Conservation (phyloP, 139 green algal genomes). For the Coelastrella sp. region DNA sequence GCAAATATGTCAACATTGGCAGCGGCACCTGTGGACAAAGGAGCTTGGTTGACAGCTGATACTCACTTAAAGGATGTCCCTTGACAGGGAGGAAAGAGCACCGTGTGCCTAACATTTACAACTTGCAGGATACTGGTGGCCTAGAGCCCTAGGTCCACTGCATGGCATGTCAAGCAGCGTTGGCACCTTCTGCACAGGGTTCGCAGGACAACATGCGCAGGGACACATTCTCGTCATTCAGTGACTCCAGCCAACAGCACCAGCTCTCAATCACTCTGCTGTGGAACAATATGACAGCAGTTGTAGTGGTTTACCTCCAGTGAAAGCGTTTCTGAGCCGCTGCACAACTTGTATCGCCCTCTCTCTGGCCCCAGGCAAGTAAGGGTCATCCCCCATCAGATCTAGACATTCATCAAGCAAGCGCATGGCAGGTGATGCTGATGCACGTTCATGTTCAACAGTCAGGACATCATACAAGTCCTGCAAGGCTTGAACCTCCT, state of each 20-base stretch:
- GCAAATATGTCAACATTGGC: conserved; percentile 37
- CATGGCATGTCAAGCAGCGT: too few species aligned
- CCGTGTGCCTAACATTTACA: neutral
- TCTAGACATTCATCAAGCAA: conserved; percentile 25
- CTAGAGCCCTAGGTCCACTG: neutral
- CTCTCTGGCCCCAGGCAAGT: neutral
- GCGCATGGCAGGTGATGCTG: neutral
- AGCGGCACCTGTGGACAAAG: neutral
- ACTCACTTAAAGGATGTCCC: neutral
- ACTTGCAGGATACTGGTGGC: neutral
- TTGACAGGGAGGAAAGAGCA: neutral
- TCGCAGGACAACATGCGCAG: too few species aligned
- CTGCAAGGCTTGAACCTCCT: neutral
- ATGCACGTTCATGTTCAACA: conserved; percentile 2
- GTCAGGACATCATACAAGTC: neutral
- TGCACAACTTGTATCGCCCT: neutral
- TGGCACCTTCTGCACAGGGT: too few species aligned
- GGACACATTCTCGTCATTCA: too few species aligned
- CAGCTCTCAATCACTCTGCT: too few species aligned
- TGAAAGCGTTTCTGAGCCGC: conserved; percentile 13
- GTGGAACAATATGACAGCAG: too few species aligned
- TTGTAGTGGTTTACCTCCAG: neutral
- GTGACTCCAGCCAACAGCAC: too few species aligned
- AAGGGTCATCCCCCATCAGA: conserved; percentile 20
- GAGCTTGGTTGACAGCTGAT: neutral